A percentile compares a stretch with the other conserved stretches of the same genome.
phyloP scores from a whole-genome alignment of 179 eudicot genomes.

The Gypsophila paniculata region DNA sequence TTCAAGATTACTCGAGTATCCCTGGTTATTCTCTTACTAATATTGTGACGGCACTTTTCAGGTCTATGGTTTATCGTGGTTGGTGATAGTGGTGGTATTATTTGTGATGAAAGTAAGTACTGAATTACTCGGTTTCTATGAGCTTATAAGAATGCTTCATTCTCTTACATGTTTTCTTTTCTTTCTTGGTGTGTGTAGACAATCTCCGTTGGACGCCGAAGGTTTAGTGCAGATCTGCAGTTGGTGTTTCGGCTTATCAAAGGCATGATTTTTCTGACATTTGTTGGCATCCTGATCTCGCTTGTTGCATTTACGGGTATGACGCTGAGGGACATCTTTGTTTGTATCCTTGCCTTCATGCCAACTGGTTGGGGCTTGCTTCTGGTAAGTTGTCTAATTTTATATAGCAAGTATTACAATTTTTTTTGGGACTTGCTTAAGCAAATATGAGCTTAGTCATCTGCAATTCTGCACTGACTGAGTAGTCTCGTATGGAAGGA shows the following conservation, averaged over 20 bases:
- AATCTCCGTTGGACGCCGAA: conserved; percentile 80
- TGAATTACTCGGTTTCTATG: background rate
- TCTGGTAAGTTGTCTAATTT: conserved; percentile 48
- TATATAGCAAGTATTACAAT: background rate
- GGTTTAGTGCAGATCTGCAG: conserved; percentile 85
- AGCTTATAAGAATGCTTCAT: conserved; percentile 1
- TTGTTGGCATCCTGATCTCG: conserved; percentile 56
- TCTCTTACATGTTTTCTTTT: conserved; percentile 7
- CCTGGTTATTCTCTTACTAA: background rate
- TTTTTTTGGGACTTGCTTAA: no score
- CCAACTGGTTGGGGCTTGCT: conserved; percentile 99
- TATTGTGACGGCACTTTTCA: conserved; percentile 30
- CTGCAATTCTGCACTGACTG: background rate
- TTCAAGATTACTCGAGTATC: background rate
- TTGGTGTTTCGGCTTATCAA: conserved; percentile 87
- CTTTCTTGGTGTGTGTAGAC: conserved; percentile 38
- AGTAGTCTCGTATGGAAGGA: background rate
- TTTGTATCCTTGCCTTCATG: conserved; percentile 93
- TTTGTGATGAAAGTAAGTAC: conserved; percentile 74
- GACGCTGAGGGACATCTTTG: conserved; percentile 68
- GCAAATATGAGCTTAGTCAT: no score
- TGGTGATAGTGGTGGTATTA: conserved; percentile 65
- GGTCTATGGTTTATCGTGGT: conserved; percentile 95
- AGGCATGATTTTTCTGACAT: conserved; percentile 76
- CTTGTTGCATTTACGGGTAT: conserved; percentile 68